phyloP scores from a whole-genome alignment of 345 rosid genomes.

The Laguncularia racemosa region DNA sequence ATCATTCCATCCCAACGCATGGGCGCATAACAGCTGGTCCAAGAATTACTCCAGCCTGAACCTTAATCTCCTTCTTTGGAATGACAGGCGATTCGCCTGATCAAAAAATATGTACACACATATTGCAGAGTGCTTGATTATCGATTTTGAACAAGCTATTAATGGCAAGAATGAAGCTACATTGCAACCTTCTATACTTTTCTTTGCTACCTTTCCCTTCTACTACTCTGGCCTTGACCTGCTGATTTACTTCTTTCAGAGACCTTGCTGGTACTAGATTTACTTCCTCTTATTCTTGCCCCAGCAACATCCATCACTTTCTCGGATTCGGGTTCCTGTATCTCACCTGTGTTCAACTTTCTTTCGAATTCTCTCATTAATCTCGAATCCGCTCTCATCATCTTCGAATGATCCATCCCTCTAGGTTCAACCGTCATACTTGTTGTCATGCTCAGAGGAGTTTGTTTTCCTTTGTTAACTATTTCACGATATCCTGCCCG shows the following conservation, averaged over 20 bases:
- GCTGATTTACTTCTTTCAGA: conserved; percentile 23
- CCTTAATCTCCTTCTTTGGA: neutral
- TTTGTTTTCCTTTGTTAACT: conserved; percentile 20
- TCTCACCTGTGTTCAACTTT: conserved; percentile 19
- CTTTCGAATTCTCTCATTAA: conserved; percentile 17
- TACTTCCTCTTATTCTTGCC: conserved; percentile 16
- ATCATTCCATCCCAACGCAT: too few relatives aligned
- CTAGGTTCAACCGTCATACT: too few relatives aligned
- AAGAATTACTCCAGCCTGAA: too few relatives aligned
- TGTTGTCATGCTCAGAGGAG: neutral
- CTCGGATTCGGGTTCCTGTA: conserved; percentile 19
- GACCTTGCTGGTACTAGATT: conserved; percentile 18
- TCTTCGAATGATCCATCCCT: conserved; percentile 11
- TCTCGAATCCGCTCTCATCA: conserved; percentile 16
- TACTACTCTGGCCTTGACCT: conserved; percentile 26
- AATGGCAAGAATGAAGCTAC: neutral
- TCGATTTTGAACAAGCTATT: neutral
- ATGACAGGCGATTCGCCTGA: neutral
- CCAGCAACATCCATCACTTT: conserved; percentile 22
- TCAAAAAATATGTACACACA: conserved; percentile 2
- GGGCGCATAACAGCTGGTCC: too few relatives aligned
- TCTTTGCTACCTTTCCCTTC: conserved; percentile 24
- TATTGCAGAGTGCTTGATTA: conserved; percentile 1
- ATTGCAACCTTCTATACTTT: neutral
- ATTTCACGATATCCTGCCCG: conserved; percentile 17